phyloP scores from a whole-genome alignment of 768 basidiomycete genomes.

The Suillus subalutaceus region DNA sequence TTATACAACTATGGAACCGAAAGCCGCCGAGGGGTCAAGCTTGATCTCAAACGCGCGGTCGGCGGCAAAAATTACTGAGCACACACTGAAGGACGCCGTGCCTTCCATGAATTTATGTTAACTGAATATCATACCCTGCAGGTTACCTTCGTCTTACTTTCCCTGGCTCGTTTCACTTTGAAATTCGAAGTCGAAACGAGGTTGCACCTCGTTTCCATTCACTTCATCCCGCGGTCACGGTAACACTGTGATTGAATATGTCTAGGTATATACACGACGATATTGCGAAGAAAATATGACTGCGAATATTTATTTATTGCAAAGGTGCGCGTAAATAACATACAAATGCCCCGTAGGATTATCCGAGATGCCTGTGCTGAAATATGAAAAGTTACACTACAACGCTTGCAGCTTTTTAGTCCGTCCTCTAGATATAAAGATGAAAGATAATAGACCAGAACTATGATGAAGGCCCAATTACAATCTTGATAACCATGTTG shows the following conservation, averaged over 20 bases:
- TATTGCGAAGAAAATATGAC: background rate
- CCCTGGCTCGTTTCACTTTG: background rate
- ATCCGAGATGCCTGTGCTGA: slow-evolving; percentile 14
- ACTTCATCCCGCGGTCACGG: background rate
- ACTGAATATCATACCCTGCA: background rate
- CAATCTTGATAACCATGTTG: slow-evolving; percentile 85
- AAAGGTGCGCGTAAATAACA: slow-evolving; percentile 4
- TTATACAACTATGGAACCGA: background rate
- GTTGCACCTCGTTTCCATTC: background rate
- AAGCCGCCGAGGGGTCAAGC: background rate
- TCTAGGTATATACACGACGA: background rate
- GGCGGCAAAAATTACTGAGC: background rate
- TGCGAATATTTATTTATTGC: slow-evolving; percentile 1
- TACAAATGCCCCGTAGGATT: slow-evolving; percentile 23
- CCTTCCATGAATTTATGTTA: background rate
- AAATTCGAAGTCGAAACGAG: background rate
- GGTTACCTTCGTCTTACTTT: background rate
- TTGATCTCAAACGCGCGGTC: background rate
- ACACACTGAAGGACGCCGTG: background rate
- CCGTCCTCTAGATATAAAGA: slow-evolving; percentile 14
- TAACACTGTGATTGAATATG: background rate
- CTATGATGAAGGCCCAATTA: slow-evolving; percentile 56
- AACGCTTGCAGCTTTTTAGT: slow-evolving; percentile 7
- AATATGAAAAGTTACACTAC: slow-evolving; percentile 16
- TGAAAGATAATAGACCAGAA: slow-evolving; percentile 1